phyloP scores from a whole-genome alignment of 2,329 filamentous ascomycete species.

The Bertia moriformis region DNA sequence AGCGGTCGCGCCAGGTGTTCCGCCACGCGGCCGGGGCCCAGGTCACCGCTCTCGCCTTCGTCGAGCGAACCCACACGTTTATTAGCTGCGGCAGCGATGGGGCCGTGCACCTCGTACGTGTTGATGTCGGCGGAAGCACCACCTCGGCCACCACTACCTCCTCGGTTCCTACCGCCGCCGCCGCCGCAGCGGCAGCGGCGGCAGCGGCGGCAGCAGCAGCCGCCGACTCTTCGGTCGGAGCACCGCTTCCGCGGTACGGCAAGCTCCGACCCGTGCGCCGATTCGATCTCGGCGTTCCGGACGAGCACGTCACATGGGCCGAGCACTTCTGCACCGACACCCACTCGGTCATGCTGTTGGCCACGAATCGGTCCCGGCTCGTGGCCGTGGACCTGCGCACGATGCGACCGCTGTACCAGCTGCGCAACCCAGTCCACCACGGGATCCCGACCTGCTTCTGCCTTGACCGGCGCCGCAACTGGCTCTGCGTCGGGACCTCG shows the following conservation, averaged over 20 bases:
- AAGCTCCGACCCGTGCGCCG: conserved; percentile 65
- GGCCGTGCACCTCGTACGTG: conserved; percentile 75
- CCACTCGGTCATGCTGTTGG: conserved; percentile 69
- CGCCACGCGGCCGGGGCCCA: conserved; percentile 56
- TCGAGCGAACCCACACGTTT: conserved; percentile 89
- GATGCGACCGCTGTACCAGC: conserved; percentile 67
- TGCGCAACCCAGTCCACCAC: conserved; percentile 82
- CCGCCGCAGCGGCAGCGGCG: neutral
- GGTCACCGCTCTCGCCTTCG: conserved; percentile 73
- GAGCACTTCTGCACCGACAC: conserved; percentile 79
- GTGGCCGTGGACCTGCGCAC: conserved; percentile 73
- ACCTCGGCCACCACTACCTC: neutral
- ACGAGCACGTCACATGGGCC: conserved; percentile 74
- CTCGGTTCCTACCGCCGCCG: no score
- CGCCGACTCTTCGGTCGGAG: no score
- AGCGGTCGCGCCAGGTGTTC: conserved; percentile 76
- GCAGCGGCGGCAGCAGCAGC: no score
- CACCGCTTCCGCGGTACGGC: conserved; percentile 45
- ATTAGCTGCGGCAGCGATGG: conserved; percentile 82
- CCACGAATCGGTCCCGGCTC: conserved; percentile 73
- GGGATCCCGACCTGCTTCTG: conserved; percentile 85
- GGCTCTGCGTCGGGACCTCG: conserved; percentile 80
- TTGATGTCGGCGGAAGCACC: conserved; percentile 31
- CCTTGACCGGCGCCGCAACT: conserved; percentile 71
- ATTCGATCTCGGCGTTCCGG: conserved; percentile 57